These are phyloP conservation scores for Clitoria ternatea DNA, from an alignment of 306 rosid genomes.

Conservation along the genomic window DNA sequence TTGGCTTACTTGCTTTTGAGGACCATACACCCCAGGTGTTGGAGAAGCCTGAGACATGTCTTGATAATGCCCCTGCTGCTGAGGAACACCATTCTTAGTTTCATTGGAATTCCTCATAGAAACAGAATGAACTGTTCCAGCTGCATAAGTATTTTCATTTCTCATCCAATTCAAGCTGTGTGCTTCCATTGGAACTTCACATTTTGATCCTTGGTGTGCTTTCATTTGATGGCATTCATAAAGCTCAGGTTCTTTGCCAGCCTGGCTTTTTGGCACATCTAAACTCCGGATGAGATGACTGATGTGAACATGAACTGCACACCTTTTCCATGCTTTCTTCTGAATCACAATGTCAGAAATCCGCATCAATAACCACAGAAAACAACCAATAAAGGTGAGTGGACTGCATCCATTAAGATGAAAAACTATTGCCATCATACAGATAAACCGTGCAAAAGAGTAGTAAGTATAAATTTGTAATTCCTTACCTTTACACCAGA, in stretches of 20 bases:
- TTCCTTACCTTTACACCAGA: slow-evolving; percentile 26
- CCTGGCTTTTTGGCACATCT: slow-evolving; percentile 28
- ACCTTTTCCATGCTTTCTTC: slow-evolving; percentile 49
- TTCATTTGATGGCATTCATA: slow-evolving; percentile 22
- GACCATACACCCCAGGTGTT: slow-evolving; percentile 10
- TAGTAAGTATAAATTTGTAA: not conserved
- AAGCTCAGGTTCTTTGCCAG: slow-evolving; percentile 17
- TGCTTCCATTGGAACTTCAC: slow-evolving; percentile 28
- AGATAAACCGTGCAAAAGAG: not conserved
- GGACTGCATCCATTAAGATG: not conserved
- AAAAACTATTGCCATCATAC: not conserved
- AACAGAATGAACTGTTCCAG: slow-evolving; percentile 25
- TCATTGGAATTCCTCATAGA: slow-evolving; percentile 22
- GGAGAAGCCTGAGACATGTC: slow-evolving; percentile 31
- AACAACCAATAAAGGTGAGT: slow-evolving; percentile 13
- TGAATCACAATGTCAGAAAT: slow-evolving; percentile 10
- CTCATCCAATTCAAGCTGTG: slow-evolving; percentile 24
- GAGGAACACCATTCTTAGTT: slow-evolving; percentile 37
- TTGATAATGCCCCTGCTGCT: slow-evolving; percentile 28
- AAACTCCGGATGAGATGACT: slow-evolving; percentile 49
- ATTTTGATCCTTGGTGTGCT: slow-evolving; percentile 36
- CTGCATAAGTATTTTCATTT: slow-evolving; percentile 23
- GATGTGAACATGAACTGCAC: slow-evolving; percentile 66
- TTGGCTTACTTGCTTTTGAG: slow-evolving; percentile 55
- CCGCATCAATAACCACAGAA: slow-evolving; percentile 31